Conservation (phyloP, 139 green algal genomes). For the Eudorina sp. region DNA sequence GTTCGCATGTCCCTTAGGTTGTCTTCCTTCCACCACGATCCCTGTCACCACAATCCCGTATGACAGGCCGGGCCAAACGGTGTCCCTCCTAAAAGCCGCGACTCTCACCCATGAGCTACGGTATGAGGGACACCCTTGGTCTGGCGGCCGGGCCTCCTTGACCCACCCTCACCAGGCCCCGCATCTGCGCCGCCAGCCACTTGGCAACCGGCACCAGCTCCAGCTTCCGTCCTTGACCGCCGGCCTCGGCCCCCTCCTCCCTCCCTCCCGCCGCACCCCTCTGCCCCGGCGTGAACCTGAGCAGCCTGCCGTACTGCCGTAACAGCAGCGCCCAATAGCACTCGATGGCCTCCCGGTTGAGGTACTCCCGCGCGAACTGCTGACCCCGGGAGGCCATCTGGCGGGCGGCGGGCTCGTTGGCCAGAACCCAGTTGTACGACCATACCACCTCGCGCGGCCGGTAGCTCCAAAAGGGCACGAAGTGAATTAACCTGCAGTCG, state of each 20-base stretch:
- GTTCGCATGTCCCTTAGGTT: no score
- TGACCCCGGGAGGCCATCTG: conserved; percentile 8
- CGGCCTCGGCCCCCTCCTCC: background rate
- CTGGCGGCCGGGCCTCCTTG: background rate
- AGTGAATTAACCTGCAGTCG: conserved; percentile 38
- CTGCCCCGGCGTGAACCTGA: conserved; percentile 3
- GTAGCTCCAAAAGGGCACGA: conserved; percentile 55
- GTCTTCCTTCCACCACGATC: no score
- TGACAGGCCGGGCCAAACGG: no score
- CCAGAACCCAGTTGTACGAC: conserved; percentile 43
- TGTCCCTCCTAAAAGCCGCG: no score
- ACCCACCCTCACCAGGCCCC: background rate
- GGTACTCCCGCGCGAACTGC: conserved; percentile 1
- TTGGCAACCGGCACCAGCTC: background rate
- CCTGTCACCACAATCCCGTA: no score
- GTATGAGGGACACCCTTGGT: background rate
- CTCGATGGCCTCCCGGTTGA: conserved; percentile 29
- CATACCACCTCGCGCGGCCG: conserved; percentile 49
- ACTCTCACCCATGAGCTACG: no score
- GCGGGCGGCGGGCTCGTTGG: conserved; percentile 24
- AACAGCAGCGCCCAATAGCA: conserved; percentile 46
- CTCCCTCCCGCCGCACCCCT: background rate
- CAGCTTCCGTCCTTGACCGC: background rate
- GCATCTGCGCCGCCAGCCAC: conserved; percentile 9
- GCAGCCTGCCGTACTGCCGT: conserved; percentile 5